Conservation (phyloP, 768 basidiomycete species). For the Calvatia gigantea region DNA sequence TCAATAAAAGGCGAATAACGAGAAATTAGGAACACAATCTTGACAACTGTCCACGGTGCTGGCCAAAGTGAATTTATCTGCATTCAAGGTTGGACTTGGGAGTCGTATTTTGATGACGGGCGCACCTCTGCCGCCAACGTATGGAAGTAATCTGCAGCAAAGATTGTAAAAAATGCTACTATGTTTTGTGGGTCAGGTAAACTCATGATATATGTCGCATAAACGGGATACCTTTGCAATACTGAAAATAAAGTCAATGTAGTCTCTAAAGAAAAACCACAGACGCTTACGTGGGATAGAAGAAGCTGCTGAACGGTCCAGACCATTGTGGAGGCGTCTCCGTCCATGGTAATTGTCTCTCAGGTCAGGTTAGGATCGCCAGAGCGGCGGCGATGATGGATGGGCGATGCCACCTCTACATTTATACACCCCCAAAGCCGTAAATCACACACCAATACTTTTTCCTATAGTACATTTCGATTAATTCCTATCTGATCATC, state of each 20-base stretch:
- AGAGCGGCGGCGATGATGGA: no score
- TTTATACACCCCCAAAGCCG: no score
- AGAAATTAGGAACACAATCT: neutral
- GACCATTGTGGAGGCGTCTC: neutral
- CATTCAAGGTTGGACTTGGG: neutral
- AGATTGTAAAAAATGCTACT: neutral
- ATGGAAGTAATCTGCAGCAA: neutral
- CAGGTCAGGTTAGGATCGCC: no score
- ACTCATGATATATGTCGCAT: neutral
- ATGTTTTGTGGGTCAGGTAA: neutral
- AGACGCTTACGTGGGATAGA: neutral
- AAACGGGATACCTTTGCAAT: neutral
- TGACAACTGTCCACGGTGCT: neutral
- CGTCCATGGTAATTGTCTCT: neutral
- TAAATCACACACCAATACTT: no score
- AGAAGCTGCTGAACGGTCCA: neutral
- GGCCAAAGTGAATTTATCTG: constrained; percentile 2
- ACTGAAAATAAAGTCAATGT: neutral
- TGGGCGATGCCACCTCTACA: no score
- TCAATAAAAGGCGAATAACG: constrained; percentile 4
- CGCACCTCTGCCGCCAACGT: neutral
- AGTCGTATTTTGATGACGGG: neutral
- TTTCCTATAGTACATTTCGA: no score
- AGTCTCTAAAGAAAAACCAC: neutral
- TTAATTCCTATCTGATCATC: no score